Evolutionary conservation across 768 basidiomycete genomes (phyloP).

Genomic region (Mycena rebaudengoi): DNA sequence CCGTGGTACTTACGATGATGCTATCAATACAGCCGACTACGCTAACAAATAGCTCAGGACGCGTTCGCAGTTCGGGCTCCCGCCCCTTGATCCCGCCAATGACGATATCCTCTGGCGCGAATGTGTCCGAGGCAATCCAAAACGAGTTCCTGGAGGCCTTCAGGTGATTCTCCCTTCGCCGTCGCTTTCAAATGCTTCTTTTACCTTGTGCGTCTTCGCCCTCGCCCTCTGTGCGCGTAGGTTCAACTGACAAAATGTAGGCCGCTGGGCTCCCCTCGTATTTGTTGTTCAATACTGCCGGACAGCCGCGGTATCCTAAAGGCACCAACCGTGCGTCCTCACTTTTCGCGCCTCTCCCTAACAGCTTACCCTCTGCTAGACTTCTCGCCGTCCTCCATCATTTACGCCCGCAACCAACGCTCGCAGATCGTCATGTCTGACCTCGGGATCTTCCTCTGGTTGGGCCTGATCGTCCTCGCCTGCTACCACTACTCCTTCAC

Average conservation of each 20-base stretch:
- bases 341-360: background rate
- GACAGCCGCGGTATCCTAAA: conserved; percentile 82
- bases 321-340: conserved; percentile 79
- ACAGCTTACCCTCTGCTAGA: conserved; percentile 46
- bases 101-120: conserved; percentile 72
- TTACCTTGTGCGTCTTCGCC: conserved; percentile 62
- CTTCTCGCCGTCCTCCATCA: conserved; percentile 80
- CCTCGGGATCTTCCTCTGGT: conserved; percentile 80
- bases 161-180: conserved; percentile 88
- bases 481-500: conserved; percentile 70
- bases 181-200: conserved; percentile 58
- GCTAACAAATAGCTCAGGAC: too few species aligned
- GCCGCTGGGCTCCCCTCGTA: conserved; percentile 89
- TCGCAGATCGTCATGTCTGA: conserved; percentile 83
- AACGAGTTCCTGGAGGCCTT: conserved; percentile 85
- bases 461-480: conserved; percentile 61
- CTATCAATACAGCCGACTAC: too few species aligned
- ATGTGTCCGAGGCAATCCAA: conserved; percentile 71
- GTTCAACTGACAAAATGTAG: conserved; percentile 46
- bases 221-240: background rate
- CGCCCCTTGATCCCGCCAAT: conserved; percentile 67
- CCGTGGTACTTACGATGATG: too few species aligned
- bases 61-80: conserved; percentile 73
- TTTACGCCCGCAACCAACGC: conserved; percentile 85
- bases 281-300: conserved; percentile 84